Conservation (phyloP, 148 eudicot species). For the Gaultheria prostrata region DNA sequence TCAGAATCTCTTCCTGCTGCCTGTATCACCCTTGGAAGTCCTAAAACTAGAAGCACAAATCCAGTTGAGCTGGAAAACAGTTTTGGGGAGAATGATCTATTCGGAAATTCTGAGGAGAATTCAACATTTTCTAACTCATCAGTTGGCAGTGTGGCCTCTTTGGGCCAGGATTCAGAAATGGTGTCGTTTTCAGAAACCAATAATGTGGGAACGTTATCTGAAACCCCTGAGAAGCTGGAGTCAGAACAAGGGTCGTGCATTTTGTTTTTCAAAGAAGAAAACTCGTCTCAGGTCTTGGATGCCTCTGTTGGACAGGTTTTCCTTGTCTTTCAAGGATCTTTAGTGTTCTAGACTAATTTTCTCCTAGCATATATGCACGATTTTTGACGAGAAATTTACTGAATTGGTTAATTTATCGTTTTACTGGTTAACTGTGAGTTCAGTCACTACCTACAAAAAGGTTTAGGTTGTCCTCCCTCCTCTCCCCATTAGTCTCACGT, state of each 20-base stretch:
- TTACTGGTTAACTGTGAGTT: not conserved
- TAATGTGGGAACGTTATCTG: conserved; percentile 5
- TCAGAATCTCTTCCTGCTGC: conserved; percentile 23
- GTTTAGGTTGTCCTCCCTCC: not conserved
- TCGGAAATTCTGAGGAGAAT: conserved; percentile 10
- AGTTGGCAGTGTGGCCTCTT: not conserved
- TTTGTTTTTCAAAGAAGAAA: conserved; percentile 17
- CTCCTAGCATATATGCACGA: not conserved
- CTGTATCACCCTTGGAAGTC: conserved; percentile 15
- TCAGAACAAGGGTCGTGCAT: conserved; percentile 20
- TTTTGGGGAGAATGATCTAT: conserved; percentile 20
- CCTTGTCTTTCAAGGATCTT: conserved; percentile 3
- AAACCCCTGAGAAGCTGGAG: conserved; percentile 18
- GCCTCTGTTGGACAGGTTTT: conserved; percentile 28
- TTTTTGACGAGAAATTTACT: not conserved
- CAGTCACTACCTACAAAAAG: not conserved
- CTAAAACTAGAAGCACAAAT: conserved; percentile 28
- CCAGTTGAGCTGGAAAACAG: conserved; percentile 16
- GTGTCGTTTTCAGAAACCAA: conserved; percentile 18
- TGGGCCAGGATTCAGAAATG: conserved; percentile 8
- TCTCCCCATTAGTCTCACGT: not conserved
- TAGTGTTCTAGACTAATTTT: not conserved
- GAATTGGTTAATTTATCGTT: not conserved
- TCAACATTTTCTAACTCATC: not conserved
- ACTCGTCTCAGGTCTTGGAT: conserved; percentile 24